Conservation (phyloP, 2,329 filamentous ascomycete species). For the Drechslera avenae region DNA sequence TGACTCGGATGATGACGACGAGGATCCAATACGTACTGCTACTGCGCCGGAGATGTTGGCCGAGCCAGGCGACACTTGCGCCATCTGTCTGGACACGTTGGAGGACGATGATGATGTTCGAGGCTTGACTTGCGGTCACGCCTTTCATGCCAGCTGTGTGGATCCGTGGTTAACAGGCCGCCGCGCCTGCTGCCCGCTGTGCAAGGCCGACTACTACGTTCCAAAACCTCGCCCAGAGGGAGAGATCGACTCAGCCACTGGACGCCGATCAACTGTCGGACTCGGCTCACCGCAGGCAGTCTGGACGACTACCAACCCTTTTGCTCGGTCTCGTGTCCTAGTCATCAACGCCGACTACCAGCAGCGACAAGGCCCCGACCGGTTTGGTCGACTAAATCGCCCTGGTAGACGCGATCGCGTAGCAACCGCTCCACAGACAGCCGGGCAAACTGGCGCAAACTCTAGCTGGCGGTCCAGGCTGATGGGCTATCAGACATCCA, state of each 20-base stretch:
- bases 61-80: conserved; percentile 88
- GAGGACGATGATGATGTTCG: conserved; percentile 96
- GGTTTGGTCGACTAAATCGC: conserved; percentile 31
- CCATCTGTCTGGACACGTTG: conserved; percentile 91
- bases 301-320: conserved; percentile 41
- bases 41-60: conserved; percentile 80
- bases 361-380: conserved; percentile 21
- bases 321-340: conserved; percentile 41
- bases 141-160: conserved; percentile 93
- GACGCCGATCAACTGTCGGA: conserved; percentile 37
- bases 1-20: conserved; percentile 74
- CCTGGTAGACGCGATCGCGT: conserved; percentile 32
- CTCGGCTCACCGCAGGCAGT: conserved; percentile 41
- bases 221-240: conserved; percentile 81
- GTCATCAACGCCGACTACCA: conserved; percentile 25
- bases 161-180: conserved; percentile 96
- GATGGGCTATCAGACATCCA: conserved; percentile 11
- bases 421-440: conserved; percentile 15
- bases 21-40: conserved; percentile 79
- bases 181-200: conserved; percentile 93
- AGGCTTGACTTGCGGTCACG: conserved; percentile 93
- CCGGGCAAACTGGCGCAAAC: too few relatives aligned
- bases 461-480: conserved; percentile 36
- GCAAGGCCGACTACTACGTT: conserved; percentile 96
- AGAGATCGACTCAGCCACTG: conserved; percentile 41